Evolutionary conservation across 345 rosid species (phyloP).

Genomic region (Lepidium africanum): DNA sequence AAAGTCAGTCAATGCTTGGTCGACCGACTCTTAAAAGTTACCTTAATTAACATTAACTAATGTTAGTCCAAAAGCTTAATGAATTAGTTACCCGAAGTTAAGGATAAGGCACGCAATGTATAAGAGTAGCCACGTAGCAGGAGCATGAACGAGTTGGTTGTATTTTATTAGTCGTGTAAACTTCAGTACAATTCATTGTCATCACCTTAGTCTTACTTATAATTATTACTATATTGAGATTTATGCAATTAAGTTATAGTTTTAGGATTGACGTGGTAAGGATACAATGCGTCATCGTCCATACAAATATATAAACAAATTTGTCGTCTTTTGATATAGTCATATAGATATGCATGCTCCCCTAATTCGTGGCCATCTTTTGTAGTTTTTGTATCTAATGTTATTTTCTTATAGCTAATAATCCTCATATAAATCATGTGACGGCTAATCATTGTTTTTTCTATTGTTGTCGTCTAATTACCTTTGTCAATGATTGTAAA

Average conservation of each 20-base stretch:
- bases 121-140: conserved; percentile 6
- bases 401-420: background rate
- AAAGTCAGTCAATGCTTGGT: background rate
- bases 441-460: background rate
- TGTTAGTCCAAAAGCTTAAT: too few species aligned
- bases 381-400: too few species aligned
- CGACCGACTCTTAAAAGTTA: background rate
- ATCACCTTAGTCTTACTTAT: background rate
- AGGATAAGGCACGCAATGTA: background rate
- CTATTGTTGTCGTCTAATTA: background rate
- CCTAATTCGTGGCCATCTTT: background rate
- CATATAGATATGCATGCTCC: background rate
- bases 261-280: background rate
- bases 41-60: too few species aligned
- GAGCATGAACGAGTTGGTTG: background rate
- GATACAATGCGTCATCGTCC: background rate
- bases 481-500: background rate
- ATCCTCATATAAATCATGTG: background rate
- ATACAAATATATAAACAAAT: background rate
- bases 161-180: background rate
- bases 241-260: background rate
- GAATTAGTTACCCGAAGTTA: background rate
- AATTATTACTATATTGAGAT: background rate
- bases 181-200: background rate
- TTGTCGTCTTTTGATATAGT: background rate